Evolutionary conservation across 2,329 filamentous ascomycete species (phyloP).

Genomic region (Myriosclerotinia duriaeana): DNA sequence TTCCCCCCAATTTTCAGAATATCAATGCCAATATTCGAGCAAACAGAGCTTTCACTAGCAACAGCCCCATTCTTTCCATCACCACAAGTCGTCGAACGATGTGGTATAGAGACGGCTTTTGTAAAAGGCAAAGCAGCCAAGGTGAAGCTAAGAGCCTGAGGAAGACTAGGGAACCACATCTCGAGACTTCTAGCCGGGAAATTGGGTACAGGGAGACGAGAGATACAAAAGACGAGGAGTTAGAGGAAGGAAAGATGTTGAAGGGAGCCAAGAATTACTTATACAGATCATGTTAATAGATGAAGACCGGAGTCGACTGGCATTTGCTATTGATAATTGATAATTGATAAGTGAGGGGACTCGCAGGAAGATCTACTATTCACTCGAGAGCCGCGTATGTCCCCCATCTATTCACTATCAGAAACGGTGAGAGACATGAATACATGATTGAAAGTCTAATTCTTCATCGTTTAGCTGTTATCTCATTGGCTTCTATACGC

Average conservation of each 20-base stretch:
- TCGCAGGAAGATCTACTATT: background rate
- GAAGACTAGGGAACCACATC: constrained; percentile 6
- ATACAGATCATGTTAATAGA: background rate
- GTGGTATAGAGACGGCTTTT: background rate
- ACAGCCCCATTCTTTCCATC: constrained; percentile 56
- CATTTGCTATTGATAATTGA: background rate
- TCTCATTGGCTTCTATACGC: background rate
- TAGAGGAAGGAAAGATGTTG: background rate
- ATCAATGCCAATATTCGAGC: constrained; percentile 66
- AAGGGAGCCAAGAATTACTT: background rate
- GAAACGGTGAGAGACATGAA: background rate
- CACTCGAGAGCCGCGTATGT: background rate
- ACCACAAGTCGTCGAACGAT: background rate
- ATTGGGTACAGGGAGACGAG: background rate
- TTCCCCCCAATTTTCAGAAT: constrained; percentile 59
- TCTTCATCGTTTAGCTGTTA: background rate
- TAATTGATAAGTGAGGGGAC: background rate
- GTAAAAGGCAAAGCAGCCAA: constrained; percentile 11
- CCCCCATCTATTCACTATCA: background rate
- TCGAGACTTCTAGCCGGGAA: background rate
- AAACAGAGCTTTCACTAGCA: constrained; percentile 67
- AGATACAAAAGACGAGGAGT: background rate
- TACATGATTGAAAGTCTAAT: constrained; percentile 4
- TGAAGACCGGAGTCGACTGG: background rate
- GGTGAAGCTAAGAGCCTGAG: constrained; percentile 5